Base-by-base conservation (phyloP, 495 filamentous ascomycete species). In the Penicillium cosmopolitanum region DNA sequence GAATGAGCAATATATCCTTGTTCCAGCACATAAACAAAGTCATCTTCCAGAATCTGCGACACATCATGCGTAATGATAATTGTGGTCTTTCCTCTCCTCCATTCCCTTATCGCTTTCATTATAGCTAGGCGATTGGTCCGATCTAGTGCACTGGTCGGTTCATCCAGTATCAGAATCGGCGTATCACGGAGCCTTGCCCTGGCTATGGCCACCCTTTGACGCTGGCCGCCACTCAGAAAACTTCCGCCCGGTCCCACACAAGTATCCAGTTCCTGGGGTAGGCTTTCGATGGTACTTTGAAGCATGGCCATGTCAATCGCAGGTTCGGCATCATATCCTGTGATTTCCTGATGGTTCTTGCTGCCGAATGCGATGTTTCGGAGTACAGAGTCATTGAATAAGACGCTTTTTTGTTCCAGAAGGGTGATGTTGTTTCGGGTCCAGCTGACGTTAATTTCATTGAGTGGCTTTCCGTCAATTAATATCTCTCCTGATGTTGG, bases 41-140 rank as follows among this genome's bases (percentile, higher is more conserved):
- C 93, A 16, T 85, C 63, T 0, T 85, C 80, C 23, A 73, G 73
- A 36, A 98, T 96, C 51, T 96, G 90, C 0, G 87, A 83, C 50
- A 92, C 87, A 60, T 98, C 92, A 64, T 98, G 95, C 0, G 95
- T 97, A 66, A 96, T 90, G 19, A 92, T 88, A 53, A 97, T 86
- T 1, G 91, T 92, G 0, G 92, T 97, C 50, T 89, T 85, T 10
- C 87, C 88, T 53, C 80, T 77, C 1, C 89, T 80, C 63, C 86
- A 90, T 55, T 82, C 80, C 40, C 92, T 86, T 53, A 96, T 76
- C 1, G 85, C 86, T 4, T 87, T 84, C 70, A 95, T 89, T 46
- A 96, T 74, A 13, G 87, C 77, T 25, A 77, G 76, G 66, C 93
- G 90, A 57, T 85, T 89, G 43, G 82, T 83, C 8, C 85, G 82